Base-by-base conservation (phyloP, 257 asterid species). In the Leptodermis oblonga region DNA sequence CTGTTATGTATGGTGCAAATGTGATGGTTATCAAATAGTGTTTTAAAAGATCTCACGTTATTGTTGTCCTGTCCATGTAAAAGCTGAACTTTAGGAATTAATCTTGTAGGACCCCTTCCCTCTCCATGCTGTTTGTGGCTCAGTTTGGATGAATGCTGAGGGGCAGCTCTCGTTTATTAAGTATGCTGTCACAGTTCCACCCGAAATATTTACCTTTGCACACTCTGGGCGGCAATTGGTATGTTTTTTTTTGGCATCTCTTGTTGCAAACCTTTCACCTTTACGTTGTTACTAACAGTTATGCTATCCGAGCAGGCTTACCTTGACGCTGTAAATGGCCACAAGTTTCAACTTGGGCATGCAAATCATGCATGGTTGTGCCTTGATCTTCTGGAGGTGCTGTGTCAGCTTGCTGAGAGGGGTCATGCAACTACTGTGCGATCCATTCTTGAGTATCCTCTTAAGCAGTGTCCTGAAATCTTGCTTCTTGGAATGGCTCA, bases 161-260 rank as follows among this genome's bases (percentile, higher is more conserved):
- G 99, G 99, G 54, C 99, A 94, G 82, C 84, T 94, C 42, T 94
- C 99, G 42, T 91, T 94, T 76, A 83, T 94, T 34, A 89, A 86
- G 80, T 71, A 84, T 77, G 97, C 99, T 61, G 95, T 91, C 72
- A 76, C 89, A 3, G 79, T 70, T 48, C 92, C 95, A 7, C 96
- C 98, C 72, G 99, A 87, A 77, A 72, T 91, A 48, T 94, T 94
- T 82, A 85, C 97, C 33, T 94, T 89, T 74, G 89, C 90, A 31
- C 96, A 91, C 82, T 84, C 96, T 18, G 82, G 77, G 76, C 86
- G 92, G 80, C 88, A 82, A 78, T 81, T 94, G 92, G 99, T 94
- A 88, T 68, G 72, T 20, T 69, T 30, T 68, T 64, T 76, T 55
- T 55, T 2, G n/a, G 17, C 17, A 34, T 12, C 13, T 51, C 13